Conservation (phyloP, 2,329 filamentous ascomycete species). For the Hypoxylon rubiginosum region DNA sequence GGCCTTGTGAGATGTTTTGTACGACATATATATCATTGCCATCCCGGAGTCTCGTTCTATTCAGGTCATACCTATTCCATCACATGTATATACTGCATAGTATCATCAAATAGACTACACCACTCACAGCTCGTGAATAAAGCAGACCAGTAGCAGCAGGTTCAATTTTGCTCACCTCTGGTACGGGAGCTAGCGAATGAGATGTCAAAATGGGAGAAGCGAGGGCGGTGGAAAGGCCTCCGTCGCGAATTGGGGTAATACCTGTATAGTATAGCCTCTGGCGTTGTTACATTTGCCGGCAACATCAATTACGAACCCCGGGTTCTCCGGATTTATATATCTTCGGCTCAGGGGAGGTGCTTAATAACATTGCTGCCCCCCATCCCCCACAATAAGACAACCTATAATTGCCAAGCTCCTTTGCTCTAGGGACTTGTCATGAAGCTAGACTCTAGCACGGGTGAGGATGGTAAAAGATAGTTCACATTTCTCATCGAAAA, state of each 20-base stretch:
- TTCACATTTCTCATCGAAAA: too few relatives aligned
- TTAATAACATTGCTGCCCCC: not conserved
- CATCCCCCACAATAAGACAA: conserved; percentile 1
- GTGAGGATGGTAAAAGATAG: not conserved
- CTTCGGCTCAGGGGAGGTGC: conserved; percentile 11
- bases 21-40: conserved; percentile 23
- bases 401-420: conserved; percentile 15
- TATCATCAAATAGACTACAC: conserved; percentile 3
- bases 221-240: conserved; percentile 32
- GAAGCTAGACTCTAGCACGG: not conserved
- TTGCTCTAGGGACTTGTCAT: not conserved
- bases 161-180: conserved; percentile 8
- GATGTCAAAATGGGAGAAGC: conserved; percentile 6
- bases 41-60: conserved; percentile 12
- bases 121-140: conserved; percentile 7
- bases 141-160: not conserved
- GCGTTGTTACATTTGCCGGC: conserved; percentile 18
- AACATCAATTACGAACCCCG: not conserved
- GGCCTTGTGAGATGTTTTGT: not conserved
- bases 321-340: conserved; percentile 29
- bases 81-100: conserved; percentile 22
- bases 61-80: conserved; percentile 13
- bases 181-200: conserved; percentile 19
- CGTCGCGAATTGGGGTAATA: conserved; percentile 20
- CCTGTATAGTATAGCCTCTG: conserved; percentile 13